Conservation (phyloP, 768 basidiomycete species). For the Tremella fuciformis region DNA sequence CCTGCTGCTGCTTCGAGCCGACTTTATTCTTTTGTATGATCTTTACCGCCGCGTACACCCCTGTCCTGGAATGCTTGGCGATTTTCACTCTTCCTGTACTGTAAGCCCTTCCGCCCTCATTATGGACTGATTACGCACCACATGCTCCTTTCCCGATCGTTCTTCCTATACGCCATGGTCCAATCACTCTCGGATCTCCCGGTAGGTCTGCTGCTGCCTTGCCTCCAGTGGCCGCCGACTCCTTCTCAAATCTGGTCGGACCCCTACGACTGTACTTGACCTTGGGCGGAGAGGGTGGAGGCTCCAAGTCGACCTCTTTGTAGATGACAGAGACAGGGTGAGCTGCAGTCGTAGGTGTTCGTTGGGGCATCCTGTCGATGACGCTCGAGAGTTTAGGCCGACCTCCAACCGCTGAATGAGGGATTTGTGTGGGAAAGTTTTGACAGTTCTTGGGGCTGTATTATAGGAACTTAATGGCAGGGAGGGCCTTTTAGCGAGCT, state of each 20-base stretch:
- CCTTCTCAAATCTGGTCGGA: slow-evolving; percentile 52
- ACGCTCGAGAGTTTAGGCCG: background rate
- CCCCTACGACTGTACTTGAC: slow-evolving; percentile 18
- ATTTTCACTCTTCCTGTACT: slow-evolving; percentile 73
- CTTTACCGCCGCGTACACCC: slow-evolving; percentile 92
- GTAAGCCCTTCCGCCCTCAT: background rate
- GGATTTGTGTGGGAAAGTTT: background rate
- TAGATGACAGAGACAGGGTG: slow-evolving; percentile 1
- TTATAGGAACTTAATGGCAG: background rate
- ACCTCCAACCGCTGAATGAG: background rate
- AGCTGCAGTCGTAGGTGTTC: background rate
- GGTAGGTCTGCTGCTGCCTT: slow-evolving; percentile 72
- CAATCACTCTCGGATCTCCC: slow-evolving; percentile 79
- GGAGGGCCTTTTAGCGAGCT: background rate
- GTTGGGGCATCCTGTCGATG: background rate
- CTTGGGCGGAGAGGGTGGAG: background rate
- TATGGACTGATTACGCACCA: no score
- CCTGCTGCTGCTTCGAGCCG: slow-evolving; percentile 29
- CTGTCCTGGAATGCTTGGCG: slow-evolving; percentile 77
- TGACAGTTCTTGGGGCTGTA: background rate
- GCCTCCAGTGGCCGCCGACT: slow-evolving; percentile 76
- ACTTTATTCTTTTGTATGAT: slow-evolving; percentile 68
- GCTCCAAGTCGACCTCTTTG: background rate
- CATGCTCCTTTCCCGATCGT: slow-evolving; percentile 92
- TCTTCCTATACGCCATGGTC: slow-evolving; percentile 89